Conservation (phyloP, 1,284 basidiomycete species). For the Leccinum pachyderme region DNA sequence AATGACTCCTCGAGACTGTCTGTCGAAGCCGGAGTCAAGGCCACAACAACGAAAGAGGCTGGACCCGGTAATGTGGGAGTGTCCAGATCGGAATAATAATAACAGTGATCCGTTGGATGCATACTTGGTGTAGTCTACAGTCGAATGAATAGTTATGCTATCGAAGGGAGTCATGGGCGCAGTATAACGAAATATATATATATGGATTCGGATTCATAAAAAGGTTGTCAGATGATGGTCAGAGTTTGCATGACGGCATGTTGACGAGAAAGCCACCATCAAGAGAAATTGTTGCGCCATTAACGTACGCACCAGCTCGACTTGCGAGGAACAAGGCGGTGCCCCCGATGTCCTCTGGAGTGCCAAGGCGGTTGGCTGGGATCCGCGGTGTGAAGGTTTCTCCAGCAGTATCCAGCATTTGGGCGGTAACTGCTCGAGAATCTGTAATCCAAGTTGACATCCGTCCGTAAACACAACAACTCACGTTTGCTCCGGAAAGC, state of each 20-base stretch:
- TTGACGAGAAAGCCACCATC: constrained; percentile 53
- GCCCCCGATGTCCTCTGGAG: constrained; percentile 62
- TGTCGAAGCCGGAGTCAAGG: neutral
- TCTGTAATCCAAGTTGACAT: neutral
- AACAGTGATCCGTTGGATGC: neutral
- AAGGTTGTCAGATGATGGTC: constrained; percentile 6
- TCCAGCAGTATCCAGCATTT: constrained; percentile 50
- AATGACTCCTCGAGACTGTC: constrained; percentile 2
- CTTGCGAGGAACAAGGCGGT: constrained; percentile 61
- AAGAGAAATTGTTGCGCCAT: constrained; percentile 59
- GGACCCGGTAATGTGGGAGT: neutral
- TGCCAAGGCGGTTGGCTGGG: constrained; percentile 57
- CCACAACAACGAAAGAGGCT: neutral
- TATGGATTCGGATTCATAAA: neutral
- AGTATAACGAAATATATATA: neutral
- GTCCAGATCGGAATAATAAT: constrained; percentile 4
- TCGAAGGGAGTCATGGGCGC: neutral
- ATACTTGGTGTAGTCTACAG: constrained; percentile 5
- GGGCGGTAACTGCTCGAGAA: constrained; percentile 53
- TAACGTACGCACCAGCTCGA: constrained; percentile 60
- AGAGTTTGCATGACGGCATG: constrained; percentile 29
- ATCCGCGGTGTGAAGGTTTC: constrained; percentile 45
- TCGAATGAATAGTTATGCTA: constrained; percentile 1
- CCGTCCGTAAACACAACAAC: constrained; percentile 9
- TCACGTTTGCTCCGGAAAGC: constrained; percentile 53